Evolutionary conservation across 2,329 filamentous ascomycete species (phyloP), one percentile per base, ranked within the genome.

Genomic region (Aspergillaceae sp.): DNA sequence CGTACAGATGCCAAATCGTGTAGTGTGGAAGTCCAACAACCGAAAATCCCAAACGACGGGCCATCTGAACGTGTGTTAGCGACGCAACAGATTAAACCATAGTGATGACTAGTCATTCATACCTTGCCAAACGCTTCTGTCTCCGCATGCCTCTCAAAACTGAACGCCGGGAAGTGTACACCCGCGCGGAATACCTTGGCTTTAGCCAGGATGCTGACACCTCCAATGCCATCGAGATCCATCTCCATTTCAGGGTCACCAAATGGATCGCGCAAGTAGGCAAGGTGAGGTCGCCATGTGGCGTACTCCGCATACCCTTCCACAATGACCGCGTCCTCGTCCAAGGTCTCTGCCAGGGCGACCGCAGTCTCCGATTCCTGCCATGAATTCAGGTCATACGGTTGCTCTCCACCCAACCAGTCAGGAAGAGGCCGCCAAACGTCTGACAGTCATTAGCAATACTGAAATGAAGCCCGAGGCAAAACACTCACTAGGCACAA

Each of bases 171-270:
- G 70, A 98, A 98, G 68, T 98, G 92, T 32, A 94, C 91, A 38
- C 92, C 92, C 40, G 87, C 84, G 51, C 92, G 82, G 74, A 98
- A 98, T 0, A 98, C 92, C 58, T 84, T 86, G 2, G 92, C 92
- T 69, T 97, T 98, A 40, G 92, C 91, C 57, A 98, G 70, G 59
- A 98, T 98, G 71, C 89, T 96, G 57, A 98, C 92, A 70, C 92
- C 92, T 43, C 92, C 91, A 41, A 98, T 90, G 55, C 92, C 92
- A 58, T 98, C 92, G 57, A 98, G 91, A 60, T 98, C 92, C 92
- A 98, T 97, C 65, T 98, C 92, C 84, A 97, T 96, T 63, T 98
- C 92, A 19, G 91, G 91, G 62, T 98, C 92, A 35, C 92, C 92
- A 60, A 94, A 97, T 2, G 92, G 92, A 63, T 98, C 92, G 49